phyloP scores from a whole-genome alignment of 768 basidiomycete genomes.

The Xerocomellus dryophilus region DNA sequence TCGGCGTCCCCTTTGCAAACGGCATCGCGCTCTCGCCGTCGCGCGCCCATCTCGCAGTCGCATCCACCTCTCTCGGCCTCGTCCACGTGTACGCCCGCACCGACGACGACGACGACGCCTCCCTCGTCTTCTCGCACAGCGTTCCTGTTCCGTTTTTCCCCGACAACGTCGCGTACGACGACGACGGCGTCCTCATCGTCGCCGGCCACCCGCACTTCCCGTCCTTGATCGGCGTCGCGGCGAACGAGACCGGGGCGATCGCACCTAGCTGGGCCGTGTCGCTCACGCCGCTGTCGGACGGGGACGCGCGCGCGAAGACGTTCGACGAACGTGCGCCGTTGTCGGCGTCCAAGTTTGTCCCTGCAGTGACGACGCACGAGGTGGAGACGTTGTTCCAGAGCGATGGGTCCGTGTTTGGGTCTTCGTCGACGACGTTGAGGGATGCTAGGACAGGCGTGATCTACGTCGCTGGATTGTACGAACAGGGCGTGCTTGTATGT shows the following conservation, averaged over 20 bases:
- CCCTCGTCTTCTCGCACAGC: conserved; percentile 36
- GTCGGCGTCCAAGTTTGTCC: conserved; percentile 43
- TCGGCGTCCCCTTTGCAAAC: conserved; percentile 64
- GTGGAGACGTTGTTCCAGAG: conserved; percentile 73
- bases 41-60: conserved; percentile 52
- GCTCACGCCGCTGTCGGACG: conserved; percentile 32
- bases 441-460: conserved; percentile 48
- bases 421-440: conserved; percentile 50
- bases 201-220: conserved; percentile 67
- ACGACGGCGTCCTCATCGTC: conserved; percentile 48
- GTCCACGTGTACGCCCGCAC: conserved; percentile 54
- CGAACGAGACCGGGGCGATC: conserved; percentile 36
- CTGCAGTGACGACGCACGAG: conserved; percentile 36
- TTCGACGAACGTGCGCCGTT: conserved; percentile 49
- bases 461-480: conserved; percentile 59
- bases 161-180: conserved; percentile 61
- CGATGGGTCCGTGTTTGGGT: conserved; percentile 57
- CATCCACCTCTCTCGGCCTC: conserved; percentile 46
- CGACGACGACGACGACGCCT: conserved; percentile 39
- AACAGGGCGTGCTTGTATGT: conserved; percentile 54
- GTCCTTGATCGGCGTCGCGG: conserved; percentile 44
- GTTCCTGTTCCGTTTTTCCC: conserved; percentile 56
- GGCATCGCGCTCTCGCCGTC: conserved; percentile 59
- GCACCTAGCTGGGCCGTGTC: conserved; percentile 61
- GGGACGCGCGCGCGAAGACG: conserved; percentile 2